Evolutionary conservation across 345 rosid genomes (phyloP).

Genomic region (Populus davidiana): DNA sequence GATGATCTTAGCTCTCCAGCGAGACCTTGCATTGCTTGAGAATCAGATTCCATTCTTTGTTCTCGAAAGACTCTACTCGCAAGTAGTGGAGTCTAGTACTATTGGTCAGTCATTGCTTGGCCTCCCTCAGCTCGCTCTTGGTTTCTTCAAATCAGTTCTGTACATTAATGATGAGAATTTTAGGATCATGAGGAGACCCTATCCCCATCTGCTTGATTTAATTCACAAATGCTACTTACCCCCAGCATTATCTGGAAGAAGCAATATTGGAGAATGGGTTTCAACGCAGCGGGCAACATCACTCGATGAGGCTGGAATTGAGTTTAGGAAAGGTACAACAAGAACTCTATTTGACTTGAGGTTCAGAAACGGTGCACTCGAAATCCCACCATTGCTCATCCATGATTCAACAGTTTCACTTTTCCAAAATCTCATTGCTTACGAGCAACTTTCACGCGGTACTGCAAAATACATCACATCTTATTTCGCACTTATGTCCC

Average conservation of each 20-base stretch:
- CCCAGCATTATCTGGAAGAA: background rate
- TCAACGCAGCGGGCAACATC: background rate
- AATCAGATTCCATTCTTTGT: constrained; percentile 24
- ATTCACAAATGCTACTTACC: constrained; percentile 14
- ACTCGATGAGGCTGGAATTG: constrained; percentile 40
- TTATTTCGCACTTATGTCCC: constrained; percentile 7
- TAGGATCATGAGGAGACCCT: too few species aligned
- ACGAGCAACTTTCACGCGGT: constrained; percentile 23
- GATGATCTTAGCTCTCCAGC: constrained; percentile 27
- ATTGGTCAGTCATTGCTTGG: background rate
- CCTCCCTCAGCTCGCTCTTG: constrained; percentile 1
- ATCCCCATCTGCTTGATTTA: constrained; percentile 7
- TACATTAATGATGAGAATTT: background rate
- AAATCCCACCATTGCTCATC: constrained; percentile 27
- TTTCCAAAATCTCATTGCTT: constrained; percentile 32
- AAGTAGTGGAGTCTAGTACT: background rate
- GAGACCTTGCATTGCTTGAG: constrained; percentile 23
- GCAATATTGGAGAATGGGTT: background rate
- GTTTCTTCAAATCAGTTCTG: constrained; percentile 3
- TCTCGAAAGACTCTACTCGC: constrained; percentile 11
- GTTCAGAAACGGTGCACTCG: constrained; percentile 19
- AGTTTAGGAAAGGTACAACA: constrained; percentile 14
- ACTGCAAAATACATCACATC: constrained; percentile 8
- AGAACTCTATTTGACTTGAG: constrained; percentile 26
- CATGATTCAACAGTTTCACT: constrained; percentile 27